Percentiles rank a stretch among this genome's conserved stretches.
Evolutionary conservation across 345 rosid genomes (phyloP).

Genomic region (Camelina sativa): DNA sequence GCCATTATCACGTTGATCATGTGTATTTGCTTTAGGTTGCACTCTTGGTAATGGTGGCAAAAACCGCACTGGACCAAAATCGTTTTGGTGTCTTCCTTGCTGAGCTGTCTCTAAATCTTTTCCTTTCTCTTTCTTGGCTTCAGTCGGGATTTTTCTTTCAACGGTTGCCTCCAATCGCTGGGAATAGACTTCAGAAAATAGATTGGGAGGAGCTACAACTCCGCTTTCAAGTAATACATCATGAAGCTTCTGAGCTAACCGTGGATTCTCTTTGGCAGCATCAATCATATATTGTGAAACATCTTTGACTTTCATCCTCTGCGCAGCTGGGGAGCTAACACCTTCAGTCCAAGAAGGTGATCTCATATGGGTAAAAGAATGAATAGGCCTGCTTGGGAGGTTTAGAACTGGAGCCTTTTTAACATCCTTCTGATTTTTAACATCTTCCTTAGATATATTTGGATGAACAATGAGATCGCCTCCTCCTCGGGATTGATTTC

Average conservation of each 20-base stretch:
- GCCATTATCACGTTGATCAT: constrained; percentile 43
- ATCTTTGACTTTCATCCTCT: constrained; percentile 91
- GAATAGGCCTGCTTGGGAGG: constrained; percentile 56
- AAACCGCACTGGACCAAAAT: constrained; percentile 45
- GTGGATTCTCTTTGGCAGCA: constrained; percentile 97
- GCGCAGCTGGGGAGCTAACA: constrained; percentile 81
- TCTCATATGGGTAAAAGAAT: constrained; percentile 65
- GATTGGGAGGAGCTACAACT: constrained; percentile 82
- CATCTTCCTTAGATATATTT: constrained; percentile 35
- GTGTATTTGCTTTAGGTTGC: constrained; percentile 43
- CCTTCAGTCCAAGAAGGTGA: constrained; percentile 99
- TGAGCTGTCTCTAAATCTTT: constrained; percentile 42
- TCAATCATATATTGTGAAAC: constrained; percentile 93
- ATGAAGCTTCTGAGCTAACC: constrained; percentile 89
- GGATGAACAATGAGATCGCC: constrained; percentile 43
- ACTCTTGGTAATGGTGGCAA: constrained; percentile 65
- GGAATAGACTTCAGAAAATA: constrained; percentile 73
- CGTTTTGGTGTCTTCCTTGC: constrained; percentile 33
- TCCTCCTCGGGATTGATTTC: constrained; percentile 49
- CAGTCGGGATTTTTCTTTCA: constrained; percentile 50
- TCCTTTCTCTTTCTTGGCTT: constrained; percentile 49
- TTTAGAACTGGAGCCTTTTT: constrained; percentile 45
- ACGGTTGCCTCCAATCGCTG: constrained; percentile 50
- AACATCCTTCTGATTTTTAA: constrained; percentile 10
- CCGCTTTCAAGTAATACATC: constrained; percentile 96